phyloP scores from a whole-genome alignment of 2,329 filamentous ascomycete genomes.

The Fusarium verrucosum region DNA sequence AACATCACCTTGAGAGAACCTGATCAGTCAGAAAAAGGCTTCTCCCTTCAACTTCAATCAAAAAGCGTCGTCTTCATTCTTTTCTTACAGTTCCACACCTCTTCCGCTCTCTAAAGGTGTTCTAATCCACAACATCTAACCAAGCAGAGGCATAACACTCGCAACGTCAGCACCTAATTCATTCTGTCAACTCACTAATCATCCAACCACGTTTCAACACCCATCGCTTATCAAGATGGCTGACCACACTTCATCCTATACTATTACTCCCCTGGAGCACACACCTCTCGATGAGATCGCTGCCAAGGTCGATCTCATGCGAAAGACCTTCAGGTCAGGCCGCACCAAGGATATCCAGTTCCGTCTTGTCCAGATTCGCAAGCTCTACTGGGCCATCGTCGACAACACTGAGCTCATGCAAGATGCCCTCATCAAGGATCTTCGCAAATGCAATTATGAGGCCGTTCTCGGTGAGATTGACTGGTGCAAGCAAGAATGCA shows the following conservation, averaged over 20 bases:
- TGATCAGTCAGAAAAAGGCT: slow-evolving; percentile 24
- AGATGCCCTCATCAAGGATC: slow-evolving; percentile 79
- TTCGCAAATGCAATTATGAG: slow-evolving; percentile 82
- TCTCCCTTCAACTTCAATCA: too few species aligned
- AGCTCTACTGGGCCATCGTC: slow-evolving; percentile 91
- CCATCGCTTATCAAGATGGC: slow-evolving; percentile 27
- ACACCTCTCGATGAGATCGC: slow-evolving; percentile 75
- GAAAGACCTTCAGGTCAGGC: slow-evolving; percentile 77
- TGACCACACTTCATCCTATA: slow-evolving; percentile 53
- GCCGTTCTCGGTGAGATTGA: slow-evolving; percentile 76
- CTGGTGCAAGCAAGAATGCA: slow-evolving; percentile 82
- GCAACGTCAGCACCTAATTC: slow-evolving; percentile 23
- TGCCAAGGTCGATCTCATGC: slow-evolving; percentile 66
- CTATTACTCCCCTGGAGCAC: slow-evolving; percentile 61
- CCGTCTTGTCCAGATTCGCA: slow-evolving; percentile 85
- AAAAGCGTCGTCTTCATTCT: neutral
- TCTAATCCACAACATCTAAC: neutral
- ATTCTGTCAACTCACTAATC: slow-evolving; percentile 10
- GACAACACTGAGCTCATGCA: slow-evolving; percentile 79
- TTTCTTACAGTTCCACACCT: neutral
- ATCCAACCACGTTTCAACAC: slow-evolving; percentile 21
- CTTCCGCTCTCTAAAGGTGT: neutral
- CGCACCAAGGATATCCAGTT: slow-evolving; percentile 86
- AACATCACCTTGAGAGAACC: slow-evolving; percentile 9
- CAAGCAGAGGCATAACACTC: neutral